A percentile compares a stretch with the other conserved stretches of the same genome.
Evolutionary conservation across 192 early-diverging fungal species (phyloP).

Genomic region (Fimicolochytrium jonesii): DNA sequence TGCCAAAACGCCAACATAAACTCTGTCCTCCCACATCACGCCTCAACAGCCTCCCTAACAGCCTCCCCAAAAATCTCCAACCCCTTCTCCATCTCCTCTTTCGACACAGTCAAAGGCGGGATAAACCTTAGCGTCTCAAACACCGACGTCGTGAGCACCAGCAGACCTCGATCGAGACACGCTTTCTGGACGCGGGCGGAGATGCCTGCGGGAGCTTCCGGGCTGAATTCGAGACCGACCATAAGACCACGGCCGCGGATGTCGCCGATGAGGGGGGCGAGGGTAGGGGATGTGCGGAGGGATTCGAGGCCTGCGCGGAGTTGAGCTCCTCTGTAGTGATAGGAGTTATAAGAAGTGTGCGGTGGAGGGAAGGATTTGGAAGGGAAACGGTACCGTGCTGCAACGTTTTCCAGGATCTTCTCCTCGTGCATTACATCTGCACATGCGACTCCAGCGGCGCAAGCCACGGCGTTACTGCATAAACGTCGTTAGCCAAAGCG

Average conservation of each 20-base stretch:
- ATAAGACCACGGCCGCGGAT: constrained; percentile 6
- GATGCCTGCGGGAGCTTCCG: not conserved
- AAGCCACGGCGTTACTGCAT: constrained; percentile 9
- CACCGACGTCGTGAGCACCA: constrained; percentile 12
- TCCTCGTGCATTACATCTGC: constrained; percentile 13
- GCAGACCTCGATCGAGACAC: not conserved
- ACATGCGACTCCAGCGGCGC: constrained; percentile 13
- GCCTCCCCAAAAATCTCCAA: constrained; percentile 6
- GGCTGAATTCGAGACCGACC: constrained; percentile 6
- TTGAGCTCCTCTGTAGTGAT: not conserved
- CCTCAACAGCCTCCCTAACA: not conserved
- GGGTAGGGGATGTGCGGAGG: not conserved
- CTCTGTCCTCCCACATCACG: too few species aligned
- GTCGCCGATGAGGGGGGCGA: constrained; percentile 10
- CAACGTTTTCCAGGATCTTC: constrained; percentile 8
- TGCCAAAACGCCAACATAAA: too few species aligned
- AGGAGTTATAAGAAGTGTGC: too few species aligned
- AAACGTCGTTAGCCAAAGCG: too few species aligned
- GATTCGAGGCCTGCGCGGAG: not conserved
- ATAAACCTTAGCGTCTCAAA: constrained; percentile 19
- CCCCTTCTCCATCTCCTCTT: constrained; percentile 5
- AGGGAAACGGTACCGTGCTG: constrained; percentile 11
- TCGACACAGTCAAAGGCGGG: constrained; percentile 4
- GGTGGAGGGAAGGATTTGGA: too few species aligned
- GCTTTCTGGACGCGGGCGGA: constrained; percentile 3